Evolutionary conservation across 306 rosid species (phyloP).

Genomic region (Acacia confusa): DNA sequence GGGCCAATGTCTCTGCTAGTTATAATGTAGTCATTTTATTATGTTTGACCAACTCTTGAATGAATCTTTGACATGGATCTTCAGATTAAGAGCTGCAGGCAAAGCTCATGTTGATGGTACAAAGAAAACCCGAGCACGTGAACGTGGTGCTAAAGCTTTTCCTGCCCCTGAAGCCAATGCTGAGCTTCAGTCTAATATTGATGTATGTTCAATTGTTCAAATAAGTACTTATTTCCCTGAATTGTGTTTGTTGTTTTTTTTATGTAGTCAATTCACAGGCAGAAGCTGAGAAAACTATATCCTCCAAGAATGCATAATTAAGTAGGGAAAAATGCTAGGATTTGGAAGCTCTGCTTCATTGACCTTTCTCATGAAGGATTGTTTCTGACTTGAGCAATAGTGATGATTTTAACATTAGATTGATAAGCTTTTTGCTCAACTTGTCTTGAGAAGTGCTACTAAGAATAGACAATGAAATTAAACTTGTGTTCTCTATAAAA

Average conservation of each 20-base stretch:
- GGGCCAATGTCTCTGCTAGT: constrained; percentile 17
- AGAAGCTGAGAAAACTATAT: constrained; percentile 18
- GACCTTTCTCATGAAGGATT: neutral
- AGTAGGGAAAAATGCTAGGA: neutral
- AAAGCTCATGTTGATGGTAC: constrained; percentile 63
- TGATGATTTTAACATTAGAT: neutral
- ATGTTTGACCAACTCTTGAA: constrained; percentile 18
- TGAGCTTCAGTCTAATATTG: constrained; percentile 78
- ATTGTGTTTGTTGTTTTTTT: constrained; percentile 1
- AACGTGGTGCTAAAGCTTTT: constrained; percentile 61
- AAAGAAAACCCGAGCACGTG: constrained; percentile 82
- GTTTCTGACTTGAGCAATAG: neutral
- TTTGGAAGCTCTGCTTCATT: neutral
- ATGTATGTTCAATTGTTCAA: constrained; percentile 65
- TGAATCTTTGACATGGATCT: constrained; percentile 29
- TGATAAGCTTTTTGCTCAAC: neutral
- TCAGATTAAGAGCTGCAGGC: constrained; percentile 74
- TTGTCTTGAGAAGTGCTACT: neutral
- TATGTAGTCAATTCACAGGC: neutral
- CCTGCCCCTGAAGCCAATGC: constrained; percentile 95
- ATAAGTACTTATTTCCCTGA: constrained; percentile 21
- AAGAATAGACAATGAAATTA: neutral
- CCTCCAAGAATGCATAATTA: neutral
- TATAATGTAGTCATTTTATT: constrained; percentile 21
- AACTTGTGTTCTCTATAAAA: neutral